These are phyloP conservation scores for Phytophthora fragariaefolia DNA, from an alignment of 352 stramenopile species.

Conservation along the genomic window DNA sequence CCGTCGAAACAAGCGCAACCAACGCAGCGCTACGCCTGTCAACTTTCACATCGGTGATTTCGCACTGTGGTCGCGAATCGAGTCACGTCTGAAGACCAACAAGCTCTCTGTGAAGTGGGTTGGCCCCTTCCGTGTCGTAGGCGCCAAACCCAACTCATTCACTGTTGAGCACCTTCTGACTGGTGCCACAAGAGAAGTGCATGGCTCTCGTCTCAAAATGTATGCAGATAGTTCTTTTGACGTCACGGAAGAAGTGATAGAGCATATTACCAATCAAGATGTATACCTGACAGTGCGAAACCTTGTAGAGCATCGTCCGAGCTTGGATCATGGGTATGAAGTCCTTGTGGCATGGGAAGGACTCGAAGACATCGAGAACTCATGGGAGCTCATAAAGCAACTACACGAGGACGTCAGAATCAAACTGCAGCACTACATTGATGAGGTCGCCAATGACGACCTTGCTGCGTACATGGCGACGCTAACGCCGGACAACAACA, in stretches of 20 bases:
- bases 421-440: neutral
- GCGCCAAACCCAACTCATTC: constrained; percentile 1
- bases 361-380: constrained; percentile 12
- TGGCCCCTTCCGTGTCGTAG: neutral
- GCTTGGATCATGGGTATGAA: neutral
- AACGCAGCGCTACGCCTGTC: neutral
- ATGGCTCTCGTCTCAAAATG: neutral
- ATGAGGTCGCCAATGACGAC: neutral
- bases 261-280: constrained; percentile 14
- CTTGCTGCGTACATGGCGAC: neutral
- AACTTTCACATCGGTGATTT: constrained; percentile 8
- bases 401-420: neutral
- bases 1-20: neutral
- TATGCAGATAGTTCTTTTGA: constrained; percentile 5
- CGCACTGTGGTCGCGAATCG: constrained; percentile 1
- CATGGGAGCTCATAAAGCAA: neutral
- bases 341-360: constrained; percentile 1
- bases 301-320: neutral
- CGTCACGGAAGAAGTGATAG: constrained; percentile 5
- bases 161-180: constrained; percentile 1
- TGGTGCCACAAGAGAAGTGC: neutral
- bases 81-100: neutral
- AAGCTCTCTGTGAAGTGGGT: constrained; percentile 9
- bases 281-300: constrained; percentile 2
- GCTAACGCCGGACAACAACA: neutral